Evolutionary conservation across 1,139 yeast genomes (phyloP).

Genomic region (Scheffersomyces stambukii): DNA sequence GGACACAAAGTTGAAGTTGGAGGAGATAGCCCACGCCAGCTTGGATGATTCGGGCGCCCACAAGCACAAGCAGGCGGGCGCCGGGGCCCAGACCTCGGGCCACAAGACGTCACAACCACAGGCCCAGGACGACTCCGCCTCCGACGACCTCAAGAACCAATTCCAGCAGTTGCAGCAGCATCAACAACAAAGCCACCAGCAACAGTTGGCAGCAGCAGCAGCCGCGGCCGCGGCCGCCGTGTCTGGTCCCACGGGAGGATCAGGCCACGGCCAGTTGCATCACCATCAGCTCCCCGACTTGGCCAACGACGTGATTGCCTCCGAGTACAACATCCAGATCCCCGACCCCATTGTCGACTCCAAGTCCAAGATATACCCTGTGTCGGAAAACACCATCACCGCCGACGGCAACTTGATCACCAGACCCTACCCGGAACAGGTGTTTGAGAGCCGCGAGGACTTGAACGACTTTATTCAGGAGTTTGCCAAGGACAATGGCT

Average conservation of each 20-base stretch:
- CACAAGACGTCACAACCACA: no score
- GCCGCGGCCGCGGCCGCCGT: slow-evolving; percentile 12
- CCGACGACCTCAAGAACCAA: slow-evolving; percentile 5
- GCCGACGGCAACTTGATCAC: slow-evolving; percentile 52
- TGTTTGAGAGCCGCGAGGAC: slow-evolving; percentile 46
- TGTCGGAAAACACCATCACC: slow-evolving; percentile 43
- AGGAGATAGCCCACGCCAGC: slow-evolving; percentile 28
- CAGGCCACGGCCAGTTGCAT: slow-evolving; percentile 11
- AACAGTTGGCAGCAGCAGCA: slow-evolving; percentile 10
- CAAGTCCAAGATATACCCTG: slow-evolving; percentile 45
- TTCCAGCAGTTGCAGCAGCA: slow-evolving; percentile 12
- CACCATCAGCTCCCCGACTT: slow-evolving; percentile 18
- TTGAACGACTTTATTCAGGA: slow-evolving; percentile 53
- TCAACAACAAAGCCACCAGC: slow-evolving; percentile 11
- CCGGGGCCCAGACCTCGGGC: no score
- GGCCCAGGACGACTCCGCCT: slow-evolving; percentile 7
- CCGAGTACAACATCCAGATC: slow-evolving; percentile 45
- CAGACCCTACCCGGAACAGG: slow-evolving; percentile 53
- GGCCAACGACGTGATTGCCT: slow-evolving; percentile 12
- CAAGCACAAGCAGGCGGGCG: no score
- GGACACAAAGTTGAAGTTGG: slow-evolving; percentile 23
- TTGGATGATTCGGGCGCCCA: slow-evolving; percentile 5
- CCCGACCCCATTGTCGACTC: slow-evolving; percentile 47
- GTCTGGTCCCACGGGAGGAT: slow-evolving; percentile 9
- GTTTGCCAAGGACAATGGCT: slow-evolving; percentile 55